Percentiles rank a stretch among this genome's conserved stretches.
Conservation (phyloP, 2,329 filamentous ascomycete species). For the Calonectria montana region DNA sequence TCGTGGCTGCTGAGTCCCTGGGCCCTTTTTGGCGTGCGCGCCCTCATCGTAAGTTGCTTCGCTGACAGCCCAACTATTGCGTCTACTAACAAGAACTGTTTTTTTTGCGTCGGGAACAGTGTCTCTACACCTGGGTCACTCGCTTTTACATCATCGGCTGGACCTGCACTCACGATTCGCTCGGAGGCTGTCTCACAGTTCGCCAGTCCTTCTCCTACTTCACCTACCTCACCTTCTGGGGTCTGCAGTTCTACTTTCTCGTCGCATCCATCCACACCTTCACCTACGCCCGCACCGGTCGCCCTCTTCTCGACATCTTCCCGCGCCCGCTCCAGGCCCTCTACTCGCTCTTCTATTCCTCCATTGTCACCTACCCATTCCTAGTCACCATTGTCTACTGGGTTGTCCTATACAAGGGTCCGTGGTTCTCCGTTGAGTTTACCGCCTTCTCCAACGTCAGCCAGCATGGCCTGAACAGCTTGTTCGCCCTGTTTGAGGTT, state of each 20-base stretch:
- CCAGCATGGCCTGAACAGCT: slow-evolving; percentile 79
- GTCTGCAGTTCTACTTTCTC: slow-evolving; percentile 82
- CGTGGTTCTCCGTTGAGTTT: slow-evolving; percentile 65
- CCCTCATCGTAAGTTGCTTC: slow-evolving; percentile 60
- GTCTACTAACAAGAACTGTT: not conserved
- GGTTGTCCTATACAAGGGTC: slow-evolving; percentile 65
- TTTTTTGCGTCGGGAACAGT: slow-evolving; percentile 44
- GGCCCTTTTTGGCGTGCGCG: slow-evolving; percentile 68
- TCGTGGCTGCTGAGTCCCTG: slow-evolving; percentile 83
- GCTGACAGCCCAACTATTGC: not conserved
- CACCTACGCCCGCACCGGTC: slow-evolving; percentile 68
- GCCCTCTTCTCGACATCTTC: slow-evolving; percentile 67
- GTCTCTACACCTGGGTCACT: slow-evolving; percentile 76
- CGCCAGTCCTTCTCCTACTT: slow-evolving; percentile 81
- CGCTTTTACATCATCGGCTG: slow-evolving; percentile 77
- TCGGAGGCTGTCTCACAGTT: slow-evolving; percentile 58
- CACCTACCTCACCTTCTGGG: slow-evolving; percentile 86
- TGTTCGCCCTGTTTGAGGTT: slow-evolving; percentile 82
- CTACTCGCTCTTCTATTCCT: slow-evolving; percentile 73
- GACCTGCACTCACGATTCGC: slow-evolving; percentile 63
- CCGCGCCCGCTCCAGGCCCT: slow-evolving; percentile 72
- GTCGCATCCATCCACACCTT: slow-evolving; percentile 76
- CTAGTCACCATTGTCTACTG: slow-evolving; percentile 80
- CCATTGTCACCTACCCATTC: slow-evolving; percentile 72
- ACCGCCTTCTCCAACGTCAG: slow-evolving; percentile 74